Conservation (phyloP, 352 stramenopile genomes). For the Peronospora farinosa region DNA sequence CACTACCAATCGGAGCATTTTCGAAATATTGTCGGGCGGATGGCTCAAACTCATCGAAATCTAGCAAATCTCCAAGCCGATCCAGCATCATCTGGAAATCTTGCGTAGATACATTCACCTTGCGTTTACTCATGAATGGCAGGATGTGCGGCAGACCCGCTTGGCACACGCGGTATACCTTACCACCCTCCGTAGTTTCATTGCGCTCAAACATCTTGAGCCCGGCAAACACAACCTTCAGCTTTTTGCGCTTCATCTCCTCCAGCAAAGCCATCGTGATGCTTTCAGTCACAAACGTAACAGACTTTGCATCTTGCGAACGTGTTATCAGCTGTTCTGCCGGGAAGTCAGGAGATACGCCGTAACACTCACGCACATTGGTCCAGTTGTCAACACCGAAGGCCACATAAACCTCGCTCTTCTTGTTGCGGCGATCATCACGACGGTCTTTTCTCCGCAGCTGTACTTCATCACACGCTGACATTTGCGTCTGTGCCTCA, state of each 20-base stretch:
- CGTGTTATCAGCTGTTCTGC: conserved; percentile 79
- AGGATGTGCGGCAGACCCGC: conserved; percentile 80
- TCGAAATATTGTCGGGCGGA: conserved; percentile 43
- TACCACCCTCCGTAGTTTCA: conserved; percentile 54
- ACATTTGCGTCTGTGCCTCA: conserved; percentile 9
- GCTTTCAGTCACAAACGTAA: conserved; percentile 82
- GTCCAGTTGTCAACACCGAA: conserved; percentile 54
- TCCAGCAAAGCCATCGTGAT: conserved; percentile 77
- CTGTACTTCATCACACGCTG: conserved; percentile 7
- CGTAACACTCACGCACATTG: conserved; percentile 74
- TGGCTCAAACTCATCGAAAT: conserved; percentile 79
- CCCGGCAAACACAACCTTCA: conserved; percentile 88
- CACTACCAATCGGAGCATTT: conserved; percentile 60
- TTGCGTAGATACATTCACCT: conserved; percentile 46
- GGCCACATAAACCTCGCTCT: conserved; percentile 70
- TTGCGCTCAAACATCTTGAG: conserved; percentile 91
- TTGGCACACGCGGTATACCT: conserved; percentile 87
- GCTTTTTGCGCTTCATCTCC: conserved; percentile 81
- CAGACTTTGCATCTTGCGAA: conserved; percentile 78
- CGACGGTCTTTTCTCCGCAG: conserved; percentile 27
- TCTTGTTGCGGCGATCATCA: conserved; percentile 46
- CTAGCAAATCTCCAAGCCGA: conserved; percentile 69
- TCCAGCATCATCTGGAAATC: conserved; percentile 86
- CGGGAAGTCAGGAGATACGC: conserved; percentile 60
- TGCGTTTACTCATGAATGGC: conserved; percentile 71